Evolutionary conservation across 2,329 filamentous ascomycete genomes (phyloP).

Genomic region (Dothideomycetes sp.): DNA sequence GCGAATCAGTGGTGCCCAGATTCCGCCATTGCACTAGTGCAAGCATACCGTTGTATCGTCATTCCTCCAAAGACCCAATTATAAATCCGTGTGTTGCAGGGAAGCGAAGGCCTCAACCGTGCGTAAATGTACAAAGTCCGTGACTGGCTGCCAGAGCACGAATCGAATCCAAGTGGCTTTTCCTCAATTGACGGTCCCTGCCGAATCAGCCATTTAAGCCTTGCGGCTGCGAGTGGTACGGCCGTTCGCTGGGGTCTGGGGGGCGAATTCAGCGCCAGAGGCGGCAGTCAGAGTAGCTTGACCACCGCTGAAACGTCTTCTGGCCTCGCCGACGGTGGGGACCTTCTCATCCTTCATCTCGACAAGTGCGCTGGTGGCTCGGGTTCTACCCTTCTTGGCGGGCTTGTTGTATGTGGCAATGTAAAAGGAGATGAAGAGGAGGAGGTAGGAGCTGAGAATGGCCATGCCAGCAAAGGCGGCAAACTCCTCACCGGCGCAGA

Average conservation of each 20-base stretch:
- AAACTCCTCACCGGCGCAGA: slow-evolving; percentile 93
- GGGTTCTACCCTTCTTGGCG: slow-evolving; percentile 59
- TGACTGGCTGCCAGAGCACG: background rate
- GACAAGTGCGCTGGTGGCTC: slow-evolving; percentile 73
- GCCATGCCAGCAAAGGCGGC: slow-evolving; percentile 85
- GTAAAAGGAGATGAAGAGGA: slow-evolving; percentile 99
- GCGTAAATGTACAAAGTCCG: background rate
- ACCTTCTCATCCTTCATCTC: slow-evolving; percentile 70
- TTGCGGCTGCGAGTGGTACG: slow-evolving; percentile 58
- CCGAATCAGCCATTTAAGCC: slow-evolving; percentile 38
- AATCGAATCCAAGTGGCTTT: background rate
- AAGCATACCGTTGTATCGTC: background rate
- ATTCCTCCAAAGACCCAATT: background rate
- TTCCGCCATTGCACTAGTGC: background rate
- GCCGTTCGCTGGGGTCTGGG: slow-evolving; percentile 39
- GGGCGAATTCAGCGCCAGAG: slow-evolving; percentile 22
- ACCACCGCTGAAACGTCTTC: slow-evolving; percentile 38
- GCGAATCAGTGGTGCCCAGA: background rate
- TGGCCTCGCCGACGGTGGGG: slow-evolving; percentile 41
- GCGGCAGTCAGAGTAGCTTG: slow-evolving; percentile 18
- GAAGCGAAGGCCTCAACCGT: background rate
- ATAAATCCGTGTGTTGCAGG: background rate
- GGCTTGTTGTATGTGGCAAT: slow-evolving; percentile 89
- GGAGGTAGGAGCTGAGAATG: slow-evolving; percentile 86
- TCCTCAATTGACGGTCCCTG: background rate